Evolutionary conservation across 768 basidiomycete species (phyloP), one percentile per base, ranked within the genome.

Genomic region (Neoboletus brunneissimus): DNA sequence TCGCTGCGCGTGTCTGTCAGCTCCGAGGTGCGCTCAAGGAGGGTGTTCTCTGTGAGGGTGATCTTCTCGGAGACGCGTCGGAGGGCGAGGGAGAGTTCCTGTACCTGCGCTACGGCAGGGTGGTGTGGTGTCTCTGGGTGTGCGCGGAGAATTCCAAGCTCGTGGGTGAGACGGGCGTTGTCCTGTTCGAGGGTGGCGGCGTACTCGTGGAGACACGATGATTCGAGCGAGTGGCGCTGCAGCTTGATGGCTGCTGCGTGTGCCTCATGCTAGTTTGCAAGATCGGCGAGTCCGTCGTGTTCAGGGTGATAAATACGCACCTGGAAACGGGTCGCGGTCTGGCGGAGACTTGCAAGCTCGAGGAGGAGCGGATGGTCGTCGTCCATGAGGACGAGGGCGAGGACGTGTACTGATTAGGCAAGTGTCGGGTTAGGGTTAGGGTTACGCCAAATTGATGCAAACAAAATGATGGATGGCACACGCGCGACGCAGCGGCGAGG

Each of bases 21-120:
- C n/a, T 84, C 78, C 0, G 70, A 75, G 0, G 79, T 84, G 23
- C 79, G 79, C 2, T 73, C 66, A 15, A 77, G 67, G 1, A 90
- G 75, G 10, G 79, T 66, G 12, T 77, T 70, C 66, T 91, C 90
- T 0, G 86, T 83, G 11, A 80, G 65, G 0, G 79, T 75, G 20
- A 91, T 79, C 68, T 91, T 86, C 65, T 89, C 84, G 4, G 83
- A 86, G 32, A 89, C 75, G 22, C 80, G 81, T 8, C 89, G 79
- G 27, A 90, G 78, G 0, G 87, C 83, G 10, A 91, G 78, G 0
- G 87, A 84, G 50, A 91, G 77, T 55, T 91, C 76, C 16, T 76
- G 70, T 1, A 76, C 74, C 53, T 77, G 77, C 5, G 72, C 58
- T 7, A 71, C 61, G 29, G 76, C 72, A 7, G 75, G 73, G 48